Evolutionary conservation across 768 basidiomycete species (phyloP).

Genomic region (Kwoniella shandongensis): DNA sequence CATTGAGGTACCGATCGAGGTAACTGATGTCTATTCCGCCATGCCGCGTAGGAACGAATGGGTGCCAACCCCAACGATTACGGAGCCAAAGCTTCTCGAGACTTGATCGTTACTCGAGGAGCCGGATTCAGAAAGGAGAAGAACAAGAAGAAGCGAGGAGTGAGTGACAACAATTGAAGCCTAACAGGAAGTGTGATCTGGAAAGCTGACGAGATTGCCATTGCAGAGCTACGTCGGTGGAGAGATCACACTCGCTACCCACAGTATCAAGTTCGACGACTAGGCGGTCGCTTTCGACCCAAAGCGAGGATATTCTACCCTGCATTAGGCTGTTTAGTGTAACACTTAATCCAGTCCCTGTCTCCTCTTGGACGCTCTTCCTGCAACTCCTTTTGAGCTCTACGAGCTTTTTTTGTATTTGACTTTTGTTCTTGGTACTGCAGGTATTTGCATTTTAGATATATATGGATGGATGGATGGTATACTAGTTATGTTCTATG

Average conservation of each 20-base stretch:
- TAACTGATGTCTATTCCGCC: neutral
- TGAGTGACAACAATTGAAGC: constrained; percentile 21
- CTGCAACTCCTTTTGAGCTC: too few relatives aligned
- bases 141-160: constrained; percentile 96
- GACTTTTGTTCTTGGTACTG: neutral
- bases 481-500: neutral
- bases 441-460: constrained; percentile 15
- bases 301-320: neutral
- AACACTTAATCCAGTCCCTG: neutral
- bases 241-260: constrained; percentile 86
- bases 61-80: constrained; percentile 74
- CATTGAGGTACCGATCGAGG: too few relatives aligned
- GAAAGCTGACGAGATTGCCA: neutral
- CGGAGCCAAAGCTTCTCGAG: constrained; percentile 76
- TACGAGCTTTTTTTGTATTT: too few relatives aligned
- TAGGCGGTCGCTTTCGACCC: constrained; percentile 5
- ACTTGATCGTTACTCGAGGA: constrained; percentile 89
- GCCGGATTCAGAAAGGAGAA: constrained; percentile 98
- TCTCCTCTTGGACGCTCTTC: too few relatives aligned
- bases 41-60: constrained; percentile 57
- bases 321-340: too few relatives aligned
- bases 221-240: constrained; percentile 79
- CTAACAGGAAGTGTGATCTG: neutral
- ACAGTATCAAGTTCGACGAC: constrained; percentile 77
- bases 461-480: neutral